Evolutionary conservation across 2,329 filamentous ascomycete genomes (phyloP), one percentile per base, ranked within the genome.

Genomic region (Cladosporium sp.): DNA sequence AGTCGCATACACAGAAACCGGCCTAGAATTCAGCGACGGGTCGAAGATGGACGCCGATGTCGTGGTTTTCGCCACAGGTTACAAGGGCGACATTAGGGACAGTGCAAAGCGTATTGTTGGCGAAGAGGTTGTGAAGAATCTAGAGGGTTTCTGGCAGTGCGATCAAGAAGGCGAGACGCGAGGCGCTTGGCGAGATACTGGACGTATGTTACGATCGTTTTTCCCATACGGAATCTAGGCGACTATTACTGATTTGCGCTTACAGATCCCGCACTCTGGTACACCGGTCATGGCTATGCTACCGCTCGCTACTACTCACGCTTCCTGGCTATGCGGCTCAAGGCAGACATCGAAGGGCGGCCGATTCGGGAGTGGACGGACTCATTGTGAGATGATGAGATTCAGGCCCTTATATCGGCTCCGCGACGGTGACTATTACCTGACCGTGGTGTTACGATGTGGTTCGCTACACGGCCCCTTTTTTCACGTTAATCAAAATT

Each of bases 101-200:
- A 75, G 84, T 67, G 84, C 83, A 5, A 75, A 74, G 55, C 75
- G 80, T 66, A 83, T 91, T 65, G 81, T 90, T 6, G 87, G 89
- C 55, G 79, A 82, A 51, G 78, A 80, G 49, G 83, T 88, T 66
- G 88, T 88, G 4, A 75, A 76, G 19, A 81, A 79, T 60, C 84
- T 93, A 62, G 86, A 89, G 71, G 76, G 82, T 62, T 78, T 90
- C 14, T 82, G 85, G 9, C 72, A 56, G 34, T 64, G 78, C n/a
- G 74, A 80, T 65, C 61, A 70, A 2, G 78, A 80, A 59, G 78
- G 78, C 8, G 78, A 81, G 62, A 68, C 79, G 20, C 68, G 72
- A 39, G 77, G 76, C 0, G 74, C 75, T 51, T 78, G 73, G 67
- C 73, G 69, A 54, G 72, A 69, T 3, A 69, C 66, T 49, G 70